These are phyloP conservation scores for Chlamydomonas applanata DNA, from an alignment of 139 green algal species.

Conservation along the genomic window DNA sequence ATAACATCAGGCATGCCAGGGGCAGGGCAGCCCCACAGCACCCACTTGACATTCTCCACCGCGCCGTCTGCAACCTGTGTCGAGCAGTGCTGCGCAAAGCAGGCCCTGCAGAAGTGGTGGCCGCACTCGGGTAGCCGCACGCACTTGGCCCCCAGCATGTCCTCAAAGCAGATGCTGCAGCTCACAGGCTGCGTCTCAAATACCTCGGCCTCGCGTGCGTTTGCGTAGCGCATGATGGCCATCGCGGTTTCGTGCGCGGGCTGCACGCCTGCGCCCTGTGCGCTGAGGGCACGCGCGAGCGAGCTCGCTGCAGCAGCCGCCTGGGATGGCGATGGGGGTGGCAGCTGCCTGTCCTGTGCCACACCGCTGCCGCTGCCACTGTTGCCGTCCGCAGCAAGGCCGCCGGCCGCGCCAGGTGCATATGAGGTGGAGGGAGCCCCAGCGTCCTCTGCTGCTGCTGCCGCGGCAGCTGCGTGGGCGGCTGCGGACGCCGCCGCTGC, in stretches of 20 bases:
- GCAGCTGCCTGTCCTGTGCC: no score
- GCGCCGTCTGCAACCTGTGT: constrained; percentile 58
- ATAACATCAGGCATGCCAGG: neutral
- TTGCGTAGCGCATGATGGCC: neutral
- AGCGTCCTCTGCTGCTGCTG: constrained; percentile 13
- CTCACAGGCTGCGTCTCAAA: constrained; percentile 24
- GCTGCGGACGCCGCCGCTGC: constrained; percentile 5
- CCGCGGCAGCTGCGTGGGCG: neutral
- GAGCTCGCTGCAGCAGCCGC: constrained; percentile 2
- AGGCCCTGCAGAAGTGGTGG: constrained; percentile 76
- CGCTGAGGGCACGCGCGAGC: neutral
- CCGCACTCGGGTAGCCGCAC: constrained; percentile 59
- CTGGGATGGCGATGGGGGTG: no score
- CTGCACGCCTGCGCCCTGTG: neutral
- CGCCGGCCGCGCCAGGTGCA: no score
- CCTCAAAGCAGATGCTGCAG: constrained; percentile 73
- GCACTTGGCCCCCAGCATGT: constrained; percentile 50
- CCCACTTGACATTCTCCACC: constrained; percentile 46
- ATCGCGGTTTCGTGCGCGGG: neutral
- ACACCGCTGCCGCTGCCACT: neutral
- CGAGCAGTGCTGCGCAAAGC: constrained; percentile 48
- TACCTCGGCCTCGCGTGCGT: constrained; percentile 12
- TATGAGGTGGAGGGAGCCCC: no score
- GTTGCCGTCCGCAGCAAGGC: no score
- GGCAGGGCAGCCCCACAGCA: neutral